Evolutionary conservation across 768 basidiomycete species (phyloP).

Genomic region (Heimioporus sp.): DNA sequence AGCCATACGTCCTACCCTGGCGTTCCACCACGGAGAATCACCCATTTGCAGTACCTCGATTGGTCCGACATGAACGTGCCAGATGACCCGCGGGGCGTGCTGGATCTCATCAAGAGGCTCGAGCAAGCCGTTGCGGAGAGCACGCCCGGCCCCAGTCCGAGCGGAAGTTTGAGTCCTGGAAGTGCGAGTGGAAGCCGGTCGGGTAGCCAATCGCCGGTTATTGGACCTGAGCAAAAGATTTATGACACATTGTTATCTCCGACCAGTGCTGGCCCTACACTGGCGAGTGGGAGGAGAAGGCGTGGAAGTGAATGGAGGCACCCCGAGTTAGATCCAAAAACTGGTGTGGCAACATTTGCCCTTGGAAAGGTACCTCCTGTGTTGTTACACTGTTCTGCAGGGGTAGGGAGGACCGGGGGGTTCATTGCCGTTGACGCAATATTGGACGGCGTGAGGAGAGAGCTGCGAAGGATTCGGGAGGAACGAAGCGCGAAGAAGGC

Average conservation of each 20-base stretch:
- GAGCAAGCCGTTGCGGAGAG: conserved; percentile 32
- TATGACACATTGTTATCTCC: conserved; percentile 18
- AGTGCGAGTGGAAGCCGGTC: conserved; percentile 18
- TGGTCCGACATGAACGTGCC: conserved; percentile 99
- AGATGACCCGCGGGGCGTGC: conserved; percentile 70
- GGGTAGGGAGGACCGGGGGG: conserved; percentile 92
- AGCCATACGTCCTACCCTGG: conserved; percentile 59
- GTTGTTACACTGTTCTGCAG: conserved; percentile 88
- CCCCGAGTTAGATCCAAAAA: conserved; percentile 48
- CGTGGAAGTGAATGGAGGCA: conserved; percentile 28
- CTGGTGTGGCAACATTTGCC: conserved; percentile 55
- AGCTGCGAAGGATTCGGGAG: conserved; percentile 43
- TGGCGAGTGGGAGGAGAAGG: conserved; percentile 4
- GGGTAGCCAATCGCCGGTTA: conserved; percentile 18
- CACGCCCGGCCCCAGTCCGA: conserved; percentile 29
- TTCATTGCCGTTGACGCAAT: conserved; percentile 89
- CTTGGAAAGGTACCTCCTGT: conserved; percentile 53
- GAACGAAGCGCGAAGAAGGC: conserved; percentile 6
- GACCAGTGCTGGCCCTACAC: conserved; percentile 3
- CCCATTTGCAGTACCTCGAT: conserved; percentile 88
- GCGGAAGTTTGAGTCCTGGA: conserved; percentile 21
- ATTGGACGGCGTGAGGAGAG: conserved; percentile 68
- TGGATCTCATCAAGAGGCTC: conserved; percentile 74
- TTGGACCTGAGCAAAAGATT: neutral
- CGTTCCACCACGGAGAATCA: conserved; percentile 60